Evolutionary conservation across 768 basidiomycete species (phyloP).

Genomic region (Boletus vermiculosoides): DNA sequence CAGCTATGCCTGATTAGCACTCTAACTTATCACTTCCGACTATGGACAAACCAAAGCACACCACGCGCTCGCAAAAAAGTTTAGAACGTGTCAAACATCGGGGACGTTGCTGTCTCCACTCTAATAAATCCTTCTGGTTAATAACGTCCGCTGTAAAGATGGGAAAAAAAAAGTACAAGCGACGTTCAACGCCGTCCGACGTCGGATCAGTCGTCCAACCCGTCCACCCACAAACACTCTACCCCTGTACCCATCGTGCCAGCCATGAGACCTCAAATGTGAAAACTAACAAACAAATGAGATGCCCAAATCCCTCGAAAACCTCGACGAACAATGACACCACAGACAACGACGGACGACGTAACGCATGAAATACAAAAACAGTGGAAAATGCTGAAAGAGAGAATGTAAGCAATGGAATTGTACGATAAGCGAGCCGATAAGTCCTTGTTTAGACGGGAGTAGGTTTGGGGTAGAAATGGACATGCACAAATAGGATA

Average conservation of each 20-base stretch:
- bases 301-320: constrained; percentile 1
- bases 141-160: constrained; percentile 19
- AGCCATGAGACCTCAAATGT: neutral
- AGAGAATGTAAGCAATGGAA: constrained; percentile 29
- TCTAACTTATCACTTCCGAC: too few relatives aligned
- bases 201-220: constrained; percentile 4
- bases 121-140: constrained; percentile 15
- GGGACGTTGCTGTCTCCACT: neutral
- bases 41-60: neutral
- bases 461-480: constrained; percentile 23
- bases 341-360: constrained; percentile 7
- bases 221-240: neutral
- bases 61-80: neutral
- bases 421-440: constrained; percentile 31
- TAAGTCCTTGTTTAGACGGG: constrained; percentile 23
- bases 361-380: constrained; percentile 14
- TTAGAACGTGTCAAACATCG: neutral
- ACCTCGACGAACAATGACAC: constrained; percentile 4
- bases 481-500: constrained; percentile 25
- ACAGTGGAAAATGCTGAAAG: constrained; percentile 14
- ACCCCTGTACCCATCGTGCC: neutral
- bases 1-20: neutral
- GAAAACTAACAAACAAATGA: constrained; percentile 6
- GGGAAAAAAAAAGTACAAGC: constrained; percentile 17
- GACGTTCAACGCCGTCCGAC: constrained; percentile 14